Evolutionary conservation across 2,329 filamentous ascomycete genomes (phyloP).

Genomic region (Epichloe coenophiala): DNA sequence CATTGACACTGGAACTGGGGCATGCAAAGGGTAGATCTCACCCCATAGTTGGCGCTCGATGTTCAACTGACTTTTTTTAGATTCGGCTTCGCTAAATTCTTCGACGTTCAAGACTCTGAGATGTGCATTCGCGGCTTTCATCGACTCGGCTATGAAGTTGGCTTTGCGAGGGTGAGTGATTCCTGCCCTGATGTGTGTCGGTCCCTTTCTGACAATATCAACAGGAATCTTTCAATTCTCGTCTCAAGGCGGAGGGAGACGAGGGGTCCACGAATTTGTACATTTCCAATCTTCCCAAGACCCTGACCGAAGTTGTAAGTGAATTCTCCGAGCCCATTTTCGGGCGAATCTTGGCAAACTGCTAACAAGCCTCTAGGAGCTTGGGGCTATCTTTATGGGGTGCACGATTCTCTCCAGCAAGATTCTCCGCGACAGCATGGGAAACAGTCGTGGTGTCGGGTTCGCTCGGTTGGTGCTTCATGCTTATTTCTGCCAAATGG

Average conservation of each 20-base stretch:
- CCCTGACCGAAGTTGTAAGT: conserved; percentile 77
- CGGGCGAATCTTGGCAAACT: background rate
- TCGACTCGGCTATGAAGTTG: conserved; percentile 89
- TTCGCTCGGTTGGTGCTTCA: conserved; percentile 66
- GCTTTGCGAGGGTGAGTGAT: conserved; percentile 70
- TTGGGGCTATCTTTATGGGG: conserved; percentile 64
- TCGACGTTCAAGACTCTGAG: conserved; percentile 75
- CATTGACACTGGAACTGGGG: conserved; percentile 82
- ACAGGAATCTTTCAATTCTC: conserved; percentile 94
- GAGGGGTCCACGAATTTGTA: conserved; percentile 88
- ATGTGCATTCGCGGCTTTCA: conserved; percentile 94
- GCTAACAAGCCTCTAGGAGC: conserved; percentile 37
- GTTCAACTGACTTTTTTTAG: conserved; percentile 30
- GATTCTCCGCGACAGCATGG: conserved; percentile 83
- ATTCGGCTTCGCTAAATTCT: conserved; percentile 96
- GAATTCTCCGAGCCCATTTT: background rate
- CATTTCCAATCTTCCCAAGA: conserved; percentile 89
- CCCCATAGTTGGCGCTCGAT: background rate
- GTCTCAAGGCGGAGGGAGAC: conserved; percentile 91
- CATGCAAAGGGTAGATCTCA: conserved; percentile 77
- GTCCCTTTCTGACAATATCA: conserved; percentile 12
- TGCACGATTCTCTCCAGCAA: conserved; percentile 85
- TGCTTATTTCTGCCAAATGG: background rate
- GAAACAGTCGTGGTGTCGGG: conserved; percentile 89
- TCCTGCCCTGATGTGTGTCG: background rate